Evolutionary conservation across 768 basidiomycete genomes (phyloP).

Genomic region (Suillus subaureus): DNA sequence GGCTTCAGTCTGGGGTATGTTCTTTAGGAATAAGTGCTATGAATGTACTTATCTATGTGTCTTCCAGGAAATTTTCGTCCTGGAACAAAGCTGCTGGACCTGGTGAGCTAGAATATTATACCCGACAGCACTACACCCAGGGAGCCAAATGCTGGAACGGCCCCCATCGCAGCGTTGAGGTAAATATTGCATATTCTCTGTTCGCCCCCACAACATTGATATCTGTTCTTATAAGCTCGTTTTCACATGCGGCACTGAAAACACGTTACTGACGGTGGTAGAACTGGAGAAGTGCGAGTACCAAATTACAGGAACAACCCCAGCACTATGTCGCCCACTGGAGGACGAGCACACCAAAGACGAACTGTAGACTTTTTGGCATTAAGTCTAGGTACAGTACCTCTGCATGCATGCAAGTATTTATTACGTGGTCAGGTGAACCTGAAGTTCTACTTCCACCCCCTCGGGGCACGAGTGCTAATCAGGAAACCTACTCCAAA

Average conservation of each 20-base stretch:
- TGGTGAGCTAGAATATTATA: constrained; percentile 76
- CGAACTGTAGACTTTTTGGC: constrained; percentile 24
- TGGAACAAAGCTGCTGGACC: constrained; percentile 70
- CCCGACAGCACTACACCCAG: constrained; percentile 76
- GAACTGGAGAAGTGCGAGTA: constrained; percentile 99
- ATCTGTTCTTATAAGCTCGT: constrained; percentile 56
- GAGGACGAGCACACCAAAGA: constrained; percentile 36
- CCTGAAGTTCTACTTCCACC: neutral
- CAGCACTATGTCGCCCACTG: constrained; percentile 70
- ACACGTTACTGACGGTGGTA: constrained; percentile 70
- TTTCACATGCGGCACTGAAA: constrained; percentile 84
- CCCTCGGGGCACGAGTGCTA: neutral
- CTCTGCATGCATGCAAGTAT: neutral
- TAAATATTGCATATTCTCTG: constrained; percentile 35
- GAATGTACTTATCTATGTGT: constrained; percentile 3
- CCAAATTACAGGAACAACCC: constrained; percentile 80
- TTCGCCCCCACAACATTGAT: constrained; percentile 6
- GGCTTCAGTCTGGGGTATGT: constrained; percentile 83
- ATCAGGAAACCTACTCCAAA: neutral
- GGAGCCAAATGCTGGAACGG: constrained; percentile 98
- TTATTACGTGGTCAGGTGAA: neutral
- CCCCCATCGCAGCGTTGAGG: constrained; percentile 82
- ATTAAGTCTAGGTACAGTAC: neutral
- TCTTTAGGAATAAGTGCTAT: neutral
- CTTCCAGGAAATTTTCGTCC: constrained; percentile 65